Evolutionary conservation across 2,329 filamentous ascomycete genomes (phyloP).

Genomic region (Fusarium devonianum): DNA sequence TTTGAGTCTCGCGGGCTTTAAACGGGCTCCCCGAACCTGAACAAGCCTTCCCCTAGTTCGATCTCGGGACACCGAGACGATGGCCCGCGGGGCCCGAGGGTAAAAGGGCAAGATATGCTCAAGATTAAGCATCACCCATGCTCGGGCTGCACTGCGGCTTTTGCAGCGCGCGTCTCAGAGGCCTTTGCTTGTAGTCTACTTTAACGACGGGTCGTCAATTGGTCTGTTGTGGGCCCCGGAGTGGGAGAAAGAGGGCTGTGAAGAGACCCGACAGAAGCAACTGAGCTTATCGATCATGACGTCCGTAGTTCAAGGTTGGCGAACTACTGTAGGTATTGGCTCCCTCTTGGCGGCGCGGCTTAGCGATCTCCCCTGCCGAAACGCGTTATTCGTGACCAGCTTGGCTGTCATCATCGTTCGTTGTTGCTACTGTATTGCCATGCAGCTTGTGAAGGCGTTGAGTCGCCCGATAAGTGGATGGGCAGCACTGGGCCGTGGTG

Average conservation of each 20-base stretch:
- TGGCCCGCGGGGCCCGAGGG: too few species aligned
- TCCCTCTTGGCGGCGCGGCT: slow-evolving; percentile 47
- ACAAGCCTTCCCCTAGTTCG: too few species aligned
- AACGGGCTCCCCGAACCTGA: too few species aligned
- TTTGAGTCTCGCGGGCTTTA: too few species aligned
- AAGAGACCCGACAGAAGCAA: too few species aligned
- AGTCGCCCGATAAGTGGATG: slow-evolving; percentile 36
- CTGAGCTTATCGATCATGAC: slow-evolving; percentile 42
- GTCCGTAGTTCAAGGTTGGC: slow-evolving; percentile 51
- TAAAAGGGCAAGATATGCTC: too few species aligned
- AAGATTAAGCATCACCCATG: slow-evolving; percentile 42
- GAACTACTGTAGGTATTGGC: slow-evolving; percentile 49
- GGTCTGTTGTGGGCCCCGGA: slow-evolving; percentile 18
- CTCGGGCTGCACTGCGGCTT: slow-evolving; percentile 46
- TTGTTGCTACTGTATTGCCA: slow-evolving; percentile 33
- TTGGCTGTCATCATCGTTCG: slow-evolving; percentile 40
- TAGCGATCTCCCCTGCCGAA: slow-evolving; percentile 47
- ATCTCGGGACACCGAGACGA: too few species aligned
- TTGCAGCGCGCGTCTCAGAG: too few species aligned
- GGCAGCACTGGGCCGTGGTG: slow-evolving; percentile 39
- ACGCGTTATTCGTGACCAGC: slow-evolving; percentile 42
- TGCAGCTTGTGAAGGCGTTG: slow-evolving; percentile 39
- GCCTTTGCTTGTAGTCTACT: too few species aligned
- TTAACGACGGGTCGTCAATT: slow-evolving; percentile 46
- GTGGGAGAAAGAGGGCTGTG: too few species aligned